A percentile compares a stretch with the other conserved stretches of the same genome.
These are phyloP conservation scores for Inonotus hispidus DNA, from an alignment of 1,284 basidiomycete species.

Conservation along the genomic window DNA sequence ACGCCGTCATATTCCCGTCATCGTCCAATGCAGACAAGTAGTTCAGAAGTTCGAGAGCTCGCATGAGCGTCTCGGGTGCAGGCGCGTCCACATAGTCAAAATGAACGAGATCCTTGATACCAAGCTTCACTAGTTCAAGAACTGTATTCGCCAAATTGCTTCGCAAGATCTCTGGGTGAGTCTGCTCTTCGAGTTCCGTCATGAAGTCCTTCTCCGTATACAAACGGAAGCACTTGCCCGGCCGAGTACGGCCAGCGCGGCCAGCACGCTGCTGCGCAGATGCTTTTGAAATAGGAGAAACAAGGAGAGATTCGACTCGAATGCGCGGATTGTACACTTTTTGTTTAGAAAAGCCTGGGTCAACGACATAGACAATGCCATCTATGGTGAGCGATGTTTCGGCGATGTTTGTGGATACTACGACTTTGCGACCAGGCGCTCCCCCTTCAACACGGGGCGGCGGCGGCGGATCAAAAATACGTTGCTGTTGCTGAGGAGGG, in stretches of 20 bases:
- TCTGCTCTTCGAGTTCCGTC: slow-evolving; percentile 92
- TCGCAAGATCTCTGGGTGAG: slow-evolving; percentile 92
- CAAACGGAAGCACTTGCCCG: slow-evolving; percentile 95
- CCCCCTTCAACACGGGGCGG: slow-evolving; percentile 55
- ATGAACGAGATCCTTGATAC: slow-evolving; percentile 85
- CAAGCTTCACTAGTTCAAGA: slow-evolving; percentile 90
- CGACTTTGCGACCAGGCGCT: slow-evolving; percentile 88
- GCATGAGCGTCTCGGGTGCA: slow-evolving; percentile 97
- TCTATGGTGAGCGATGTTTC: slow-evolving; percentile 98
- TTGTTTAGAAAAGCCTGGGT: slow-evolving; percentile 96
- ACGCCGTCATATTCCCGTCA: slow-evolving; percentile 84
- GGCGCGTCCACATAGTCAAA: slow-evolving; percentile 98
- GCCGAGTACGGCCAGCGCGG: slow-evolving; percentile 91
- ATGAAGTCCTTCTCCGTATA: slow-evolving; percentile 99
- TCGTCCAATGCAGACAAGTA: slow-evolving; percentile 92
- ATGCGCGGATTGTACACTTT: slow-evolving; percentile 97
- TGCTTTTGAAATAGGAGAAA: slow-evolving; percentile 95
- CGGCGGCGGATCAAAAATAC: slow-evolving; percentile 90
- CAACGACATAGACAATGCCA: slow-evolving; percentile 98
- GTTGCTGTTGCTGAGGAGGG: slow-evolving; percentile 89
- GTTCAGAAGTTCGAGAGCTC: slow-evolving; percentile 92
- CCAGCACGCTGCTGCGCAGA: slow-evolving; percentile 95
- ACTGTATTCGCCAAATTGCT: slow-evolving; percentile 94
- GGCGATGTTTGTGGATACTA: slow-evolving; percentile 96
- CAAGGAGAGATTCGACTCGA: slow-evolving; percentile 90